Conservation (phyloP, 495 filamentous ascomycete genomes). For the Penicillium verhagenii region DNA sequence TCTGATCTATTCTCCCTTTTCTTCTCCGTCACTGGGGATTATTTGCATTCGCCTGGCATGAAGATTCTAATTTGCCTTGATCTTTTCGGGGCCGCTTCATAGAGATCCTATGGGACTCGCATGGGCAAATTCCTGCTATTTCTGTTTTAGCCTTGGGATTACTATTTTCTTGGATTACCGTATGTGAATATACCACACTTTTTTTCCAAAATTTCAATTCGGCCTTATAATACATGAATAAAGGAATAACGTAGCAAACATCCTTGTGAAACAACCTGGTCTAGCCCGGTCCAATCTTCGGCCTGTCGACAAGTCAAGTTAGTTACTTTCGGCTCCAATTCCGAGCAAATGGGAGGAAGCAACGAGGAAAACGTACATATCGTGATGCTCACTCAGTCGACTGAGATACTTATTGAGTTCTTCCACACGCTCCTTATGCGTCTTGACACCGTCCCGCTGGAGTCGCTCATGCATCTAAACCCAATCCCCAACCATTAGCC, state of each 20-base stretch:
- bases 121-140: constrained; percentile 9
- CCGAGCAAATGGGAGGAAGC: background rate
- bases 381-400: constrained; percentile 92
- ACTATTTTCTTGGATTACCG: constrained; percentile 1
- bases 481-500: background rate
- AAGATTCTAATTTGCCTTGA: background rate
- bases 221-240: constrained; percentile 5
- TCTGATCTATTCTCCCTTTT: background rate
- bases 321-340: constrained; percentile 12
- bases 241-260: background rate
- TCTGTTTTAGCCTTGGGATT: constrained; percentile 11
- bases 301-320: constrained; percentile 51
- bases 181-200: constrained; percentile 10
- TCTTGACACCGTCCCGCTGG: constrained; percentile 82
- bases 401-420: constrained; percentile 93
- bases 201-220: background rate
- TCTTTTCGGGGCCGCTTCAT: constrained; percentile 18
- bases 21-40: background rate
- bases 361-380: constrained; percentile 64
- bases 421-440: constrained; percentile 95
- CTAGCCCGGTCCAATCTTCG: constrained; percentile 75
- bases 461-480: constrained; percentile 66
- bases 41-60: constrained; percentile 17
- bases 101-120: constrained; percentile 24
- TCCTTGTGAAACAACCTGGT: background rate